Percentiles rank a stretch among this genome's conserved stretches.
These are phyloP conservation scores for Colletotrichum liriopes DNA, from an alignment of 2,329 filamentous ascomycete genomes.

Conservation along the genomic window DNA sequence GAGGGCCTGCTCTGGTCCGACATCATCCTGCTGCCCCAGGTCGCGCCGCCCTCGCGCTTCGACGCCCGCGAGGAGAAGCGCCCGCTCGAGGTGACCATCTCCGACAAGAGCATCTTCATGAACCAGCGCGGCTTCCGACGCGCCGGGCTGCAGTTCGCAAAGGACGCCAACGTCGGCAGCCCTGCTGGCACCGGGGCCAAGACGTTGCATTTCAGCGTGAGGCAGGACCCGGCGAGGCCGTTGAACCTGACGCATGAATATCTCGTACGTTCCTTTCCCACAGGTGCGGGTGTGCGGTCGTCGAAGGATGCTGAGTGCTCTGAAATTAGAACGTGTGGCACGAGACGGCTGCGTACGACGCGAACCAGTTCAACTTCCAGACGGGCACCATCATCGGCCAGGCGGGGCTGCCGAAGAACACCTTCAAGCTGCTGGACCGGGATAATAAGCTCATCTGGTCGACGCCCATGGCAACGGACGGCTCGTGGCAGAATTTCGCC, in stretches of 20 bases:
- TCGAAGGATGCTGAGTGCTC: not conserved
- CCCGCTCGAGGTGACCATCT: slow-evolving; percentile 61
- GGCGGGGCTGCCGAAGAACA: slow-evolving; percentile 24
- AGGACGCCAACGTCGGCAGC: slow-evolving; percentile 57
- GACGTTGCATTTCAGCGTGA: slow-evolving; percentile 56
- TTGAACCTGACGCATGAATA: slow-evolving; percentile 58
- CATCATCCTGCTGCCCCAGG: slow-evolving; percentile 53
- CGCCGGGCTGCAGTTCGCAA: slow-evolving; percentile 60
- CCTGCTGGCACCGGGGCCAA: slow-evolving; percentile 53
- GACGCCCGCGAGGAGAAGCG: slow-evolving; percentile 52
- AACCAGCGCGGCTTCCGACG: slow-evolving; percentile 62
- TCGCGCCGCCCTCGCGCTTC: slow-evolving; percentile 52
- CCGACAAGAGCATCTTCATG: slow-evolving; percentile 62
- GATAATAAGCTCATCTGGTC: slow-evolving; percentile 42
- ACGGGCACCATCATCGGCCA: slow-evolving; percentile 51
- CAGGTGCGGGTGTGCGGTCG: not conserved
- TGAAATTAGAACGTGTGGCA: slow-evolving; percentile 53
- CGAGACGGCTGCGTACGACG: slow-evolving; percentile 55
- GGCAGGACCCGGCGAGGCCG: slow-evolving; percentile 50
- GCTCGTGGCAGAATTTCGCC: slow-evolving; percentile 45
- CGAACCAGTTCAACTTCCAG: slow-evolving; percentile 58
- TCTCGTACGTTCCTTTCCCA: slow-evolving; percentile 43
- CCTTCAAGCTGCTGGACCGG: slow-evolving; percentile 42
- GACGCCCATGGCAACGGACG: slow-evolving; percentile 36
- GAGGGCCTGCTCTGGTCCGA: slow-evolving; percentile 53